Evolutionary conservation across 257 asterid genomes (phyloP).

Genomic region (Salvia splendens): DNA sequence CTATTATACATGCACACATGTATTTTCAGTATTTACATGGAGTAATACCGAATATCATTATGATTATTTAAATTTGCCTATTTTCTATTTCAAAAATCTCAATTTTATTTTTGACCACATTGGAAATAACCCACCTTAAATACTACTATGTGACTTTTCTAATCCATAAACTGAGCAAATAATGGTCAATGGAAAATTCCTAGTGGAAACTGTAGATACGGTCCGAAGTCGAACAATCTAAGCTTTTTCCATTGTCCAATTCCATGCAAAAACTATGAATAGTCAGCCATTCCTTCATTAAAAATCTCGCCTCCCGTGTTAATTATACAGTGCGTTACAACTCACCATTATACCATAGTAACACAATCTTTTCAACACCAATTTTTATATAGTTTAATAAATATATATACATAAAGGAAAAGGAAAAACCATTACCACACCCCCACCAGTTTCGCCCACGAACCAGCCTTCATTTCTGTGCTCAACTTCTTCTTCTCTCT

Average conservation of each 20-base stretch:
- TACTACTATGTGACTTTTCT: conserved; percentile 23
- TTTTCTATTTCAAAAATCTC: neutral
- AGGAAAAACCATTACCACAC: conserved; percentile 46
- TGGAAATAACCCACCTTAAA: conserved; percentile 30
- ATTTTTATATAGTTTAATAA: conserved; percentile 7
- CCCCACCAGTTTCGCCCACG: conserved; percentile 83
- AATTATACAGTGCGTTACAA: conserved; percentile 54
- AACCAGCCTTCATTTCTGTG: conserved; percentile 64
- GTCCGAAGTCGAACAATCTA: conserved; percentile 37
- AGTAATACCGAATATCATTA: too few relatives aligned
- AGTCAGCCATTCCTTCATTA: conserved; percentile 48
- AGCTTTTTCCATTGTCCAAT: conserved; percentile 34
- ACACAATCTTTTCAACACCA: conserved; percentile 17
- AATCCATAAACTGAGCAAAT: neutral
- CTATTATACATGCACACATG: too few relatives aligned
- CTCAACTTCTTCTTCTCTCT: conserved; percentile 34
- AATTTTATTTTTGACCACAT: conserved; percentile 35
- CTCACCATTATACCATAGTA: conserved; percentile 49
- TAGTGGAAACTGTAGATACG: conserved; percentile 39
- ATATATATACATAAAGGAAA: conserved; percentile 18
- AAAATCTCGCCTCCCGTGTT: conserved; percentile 32
- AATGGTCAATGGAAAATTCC: conserved; percentile 32
- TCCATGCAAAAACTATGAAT: conserved; percentile 46
- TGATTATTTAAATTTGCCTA: conserved; percentile 10
- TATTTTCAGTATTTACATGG: too few relatives aligned